Evolutionary conservation across 345 rosid species (phyloP).

Genomic region (Salix exigua): DNA sequence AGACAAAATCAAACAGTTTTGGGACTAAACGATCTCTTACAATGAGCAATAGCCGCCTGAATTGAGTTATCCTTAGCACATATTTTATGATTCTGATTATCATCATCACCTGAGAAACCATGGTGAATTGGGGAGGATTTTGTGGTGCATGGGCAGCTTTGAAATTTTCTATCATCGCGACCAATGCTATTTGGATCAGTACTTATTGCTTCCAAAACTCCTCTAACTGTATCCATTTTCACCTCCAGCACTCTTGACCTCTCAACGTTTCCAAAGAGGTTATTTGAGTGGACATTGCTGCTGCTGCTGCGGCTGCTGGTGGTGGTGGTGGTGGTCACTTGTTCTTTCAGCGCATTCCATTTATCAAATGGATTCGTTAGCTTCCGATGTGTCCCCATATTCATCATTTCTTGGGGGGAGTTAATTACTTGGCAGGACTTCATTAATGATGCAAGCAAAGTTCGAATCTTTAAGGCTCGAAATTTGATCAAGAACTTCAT

Average conservation of each 20-base stretch:
- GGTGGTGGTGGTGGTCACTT: not conserved
- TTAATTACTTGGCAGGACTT: conserved; percentile 16
- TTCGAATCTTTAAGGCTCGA: conserved; percentile 18
- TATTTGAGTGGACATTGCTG: not conserved
- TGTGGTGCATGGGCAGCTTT: conserved; percentile 11
- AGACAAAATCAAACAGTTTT: not conserved
- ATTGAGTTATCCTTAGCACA: conserved; percentile 21
- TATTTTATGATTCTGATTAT: not conserved
- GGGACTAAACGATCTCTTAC: conserved; percentile 32
- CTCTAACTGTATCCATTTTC: conserved; percentile 10
- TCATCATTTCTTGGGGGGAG: not conserved
- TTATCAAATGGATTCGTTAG: not conserved
- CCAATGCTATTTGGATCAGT: not conserved
- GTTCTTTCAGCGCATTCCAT: not conserved
- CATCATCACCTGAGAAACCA: not conserved
- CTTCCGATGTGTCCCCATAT: not conserved
- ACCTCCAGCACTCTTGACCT: conserved; percentile 7
- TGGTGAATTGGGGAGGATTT: conserved; percentile 26
- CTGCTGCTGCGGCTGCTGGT: not conserved
- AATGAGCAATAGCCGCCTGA: conserved; percentile 45
- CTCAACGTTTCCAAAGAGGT: not conserved
- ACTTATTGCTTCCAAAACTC: conserved; percentile 11
- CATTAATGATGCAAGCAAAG: conserved; percentile 25
- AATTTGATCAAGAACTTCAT: conserved; percentile 33
- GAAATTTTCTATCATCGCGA: not conserved